Evolutionary conservation across 2,329 filamentous ascomycete genomes (phyloP).

Genomic region (Gnomoniopsis sp.): DNA sequence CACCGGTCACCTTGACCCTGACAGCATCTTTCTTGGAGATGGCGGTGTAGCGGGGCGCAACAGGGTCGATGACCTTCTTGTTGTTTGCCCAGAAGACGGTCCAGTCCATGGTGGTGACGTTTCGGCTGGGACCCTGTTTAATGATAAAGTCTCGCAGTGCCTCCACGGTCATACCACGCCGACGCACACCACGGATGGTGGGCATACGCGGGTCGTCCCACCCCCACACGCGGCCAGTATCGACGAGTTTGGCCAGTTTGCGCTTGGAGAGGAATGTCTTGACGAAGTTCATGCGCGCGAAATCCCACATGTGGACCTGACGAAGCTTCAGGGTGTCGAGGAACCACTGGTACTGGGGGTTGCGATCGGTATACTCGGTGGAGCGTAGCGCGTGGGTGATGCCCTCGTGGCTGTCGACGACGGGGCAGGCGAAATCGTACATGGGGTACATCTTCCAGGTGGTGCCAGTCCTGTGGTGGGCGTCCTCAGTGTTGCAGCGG

Average conservation of each 20-base stretch:
- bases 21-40: slow-evolving; percentile 70
- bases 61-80: slow-evolving; percentile 78
- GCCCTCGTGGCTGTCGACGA: slow-evolving; percentile 77
- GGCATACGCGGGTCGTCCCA: slow-evolving; percentile 90
- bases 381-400: slow-evolving; percentile 81
- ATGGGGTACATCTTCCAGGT: slow-evolving; percentile 85
- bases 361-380: slow-evolving; percentile 84
- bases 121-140: slow-evolving; percentile 79
- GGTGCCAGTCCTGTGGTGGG: slow-evolving; percentile 74
- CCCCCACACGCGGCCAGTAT: slow-evolving; percentile 71
- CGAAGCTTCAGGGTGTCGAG: slow-evolving; percentile 69
- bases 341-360: slow-evolving; percentile 86
- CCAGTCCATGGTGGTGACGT: slow-evolving; percentile 84
- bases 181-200: slow-evolving; percentile 73
- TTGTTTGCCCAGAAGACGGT: slow-evolving; percentile 69
- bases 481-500: slow-evolving; percentile 70
- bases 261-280: slow-evolving; percentile 80
- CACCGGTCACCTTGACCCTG: slow-evolving; percentile 64
- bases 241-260: slow-evolving; percentile 80
- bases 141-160: slow-evolving; percentile 81
- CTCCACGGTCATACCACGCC: slow-evolving; percentile 74
- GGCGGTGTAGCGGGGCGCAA: slow-evolving; percentile 70
- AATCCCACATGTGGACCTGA: slow-evolving; percentile 81
- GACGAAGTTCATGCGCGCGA: slow-evolving; percentile 80
- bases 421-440: slow-evolving; percentile 82